Base-by-base conservation (phyloP, 768 basidiomycete species). In the Lactarius vividus region DNA sequence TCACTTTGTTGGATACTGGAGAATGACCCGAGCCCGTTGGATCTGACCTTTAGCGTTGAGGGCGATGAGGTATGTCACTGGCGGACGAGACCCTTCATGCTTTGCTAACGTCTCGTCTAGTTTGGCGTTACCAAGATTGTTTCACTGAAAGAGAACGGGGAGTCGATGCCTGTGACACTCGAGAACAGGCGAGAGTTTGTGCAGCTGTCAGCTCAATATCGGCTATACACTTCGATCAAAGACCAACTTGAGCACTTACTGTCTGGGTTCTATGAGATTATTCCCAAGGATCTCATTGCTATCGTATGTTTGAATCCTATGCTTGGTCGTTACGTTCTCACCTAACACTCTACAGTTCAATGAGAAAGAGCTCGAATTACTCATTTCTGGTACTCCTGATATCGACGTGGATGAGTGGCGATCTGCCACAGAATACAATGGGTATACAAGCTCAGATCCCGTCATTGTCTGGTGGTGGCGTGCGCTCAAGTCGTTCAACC, bases 381-480 rank as follows among this genome's bases (percentile, higher is more conserved):
- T 97, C 53, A 96, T 97, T 67, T 96, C 94, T 4, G 97, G 97
- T 29, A 95, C 96, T 23, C 96, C 97, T n/a, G 95, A 96, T 70
- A 94, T 99, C 69, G 96, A 98, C 71, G 94, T 98, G 2, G 97
- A 99, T 74, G 97, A 98, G 77, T 96, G 94, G 94, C 86, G 92
- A 61, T 88, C 90, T 18, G 92, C 92, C 15, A 95, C 92, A 3
- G 94, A 95, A 73, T 94, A 95, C 78, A 92, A 89, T 68, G 91
- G 92, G 56, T 94, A 93, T 75, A 85, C 83, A 7, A 84, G 89
- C 72, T 91, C 90, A 3, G 96, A 99, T 75, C 93, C 96, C 7
- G 95, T 96, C 72, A 95, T 98, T 66, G 88, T 92, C 33, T 99
- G 96, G 96, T 98, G 94, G 91, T 99, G 97, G 97, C 85, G 97